Base-by-base conservation (phyloP, 768 basidiomycete genomes). In the Russula sp. region DNA sequence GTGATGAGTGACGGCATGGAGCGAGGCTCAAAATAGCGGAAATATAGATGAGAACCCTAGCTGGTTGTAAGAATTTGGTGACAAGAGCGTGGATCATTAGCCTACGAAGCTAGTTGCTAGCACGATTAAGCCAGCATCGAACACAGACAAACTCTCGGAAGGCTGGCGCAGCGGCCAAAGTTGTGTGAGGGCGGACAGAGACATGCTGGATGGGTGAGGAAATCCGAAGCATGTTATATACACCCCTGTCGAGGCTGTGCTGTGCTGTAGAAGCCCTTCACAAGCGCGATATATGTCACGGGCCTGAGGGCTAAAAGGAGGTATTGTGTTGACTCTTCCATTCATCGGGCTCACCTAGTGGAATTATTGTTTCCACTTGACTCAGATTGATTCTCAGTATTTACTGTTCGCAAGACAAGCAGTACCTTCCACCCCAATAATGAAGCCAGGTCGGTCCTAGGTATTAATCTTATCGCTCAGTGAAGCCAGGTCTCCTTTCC, bases 181-280 rank as follows among this genome's bases (percentile, higher is more conserved):
- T 44, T 9, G 31, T 6, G 51, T 34, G 11, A 58, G 6, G 20
- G 53, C n/a, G 22, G 37, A 18, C 9, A 31, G n/a, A 6, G 48
- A 40, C 63, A 64, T 60, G 71, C 63, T 84, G 84, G n/a, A 77
- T 68, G 35, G 6, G 51, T 8, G 2, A 35, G 13, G n/a, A 5
- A 35, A 44, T 14, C 32, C 11, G n/a, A 13, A 20, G 20, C 14
- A 6, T 10, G 42, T n/a, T 40, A 13, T 37, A 48, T 57, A 34
- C 27, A 22, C 56, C 18, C 55, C 14, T 4, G 2, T 4, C 27
- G 52, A 35, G 18, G 52, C 18, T 34, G 9, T 34, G 6, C 32
- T 52, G 8, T 27, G 27, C 27, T 27, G 27, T 27, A 27, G 27
- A 27, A 27, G 27, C 27, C 27, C 27, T 27, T 27, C 27, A 27